Percentiles rank a stretch among this genome's conserved stretches.
Conservation (phyloP, 768 basidiomycete species). For the Trametes coccinea region DNA sequence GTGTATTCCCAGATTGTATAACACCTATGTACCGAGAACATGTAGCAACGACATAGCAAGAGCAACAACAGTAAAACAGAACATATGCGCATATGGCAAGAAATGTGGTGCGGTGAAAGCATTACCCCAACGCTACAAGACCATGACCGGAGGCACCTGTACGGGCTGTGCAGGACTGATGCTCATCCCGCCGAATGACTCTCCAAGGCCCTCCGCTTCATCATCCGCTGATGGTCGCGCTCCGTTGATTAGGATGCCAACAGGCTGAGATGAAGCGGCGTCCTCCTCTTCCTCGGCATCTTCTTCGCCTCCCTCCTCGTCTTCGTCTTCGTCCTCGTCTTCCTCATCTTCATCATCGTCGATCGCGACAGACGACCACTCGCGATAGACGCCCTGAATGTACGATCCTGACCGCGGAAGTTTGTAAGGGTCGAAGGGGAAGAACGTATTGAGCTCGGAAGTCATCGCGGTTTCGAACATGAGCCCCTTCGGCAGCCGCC, state of each 20-base stretch:
- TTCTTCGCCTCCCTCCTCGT: conserved; percentile 27
- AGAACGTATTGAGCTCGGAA: conserved; percentile 87
- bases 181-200: conserved; percentile 79
- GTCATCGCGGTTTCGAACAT: conserved; percentile 40
- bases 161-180: conserved; percentile 60
- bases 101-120: not conserved
- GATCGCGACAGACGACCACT: conserved; percentile 83
- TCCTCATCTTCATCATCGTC: conserved; percentile 70
- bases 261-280: not conserved
- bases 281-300: conserved; percentile 47
- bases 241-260: conserved; percentile 25
- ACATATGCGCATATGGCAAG: not conserved
- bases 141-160: not conserved
- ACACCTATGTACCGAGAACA: not conserved
- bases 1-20: no score
- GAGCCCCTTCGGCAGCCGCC: conserved; percentile 25
- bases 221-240: conserved; percentile 26
- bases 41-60: conserved; percentile 7
- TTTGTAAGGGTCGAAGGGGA: conserved; percentile 97
- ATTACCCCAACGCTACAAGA: not conserved
- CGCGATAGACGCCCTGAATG: conserved; percentile 83
- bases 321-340: conserved; percentile 55
- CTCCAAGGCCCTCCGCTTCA: conserved; percentile 57
- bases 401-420: conserved; percentile 76
- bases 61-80: conserved; percentile 2